Conservation (phyloP, 495 filamentous ascomycete species). For the Hypoxylon fragiforme region DNA sequence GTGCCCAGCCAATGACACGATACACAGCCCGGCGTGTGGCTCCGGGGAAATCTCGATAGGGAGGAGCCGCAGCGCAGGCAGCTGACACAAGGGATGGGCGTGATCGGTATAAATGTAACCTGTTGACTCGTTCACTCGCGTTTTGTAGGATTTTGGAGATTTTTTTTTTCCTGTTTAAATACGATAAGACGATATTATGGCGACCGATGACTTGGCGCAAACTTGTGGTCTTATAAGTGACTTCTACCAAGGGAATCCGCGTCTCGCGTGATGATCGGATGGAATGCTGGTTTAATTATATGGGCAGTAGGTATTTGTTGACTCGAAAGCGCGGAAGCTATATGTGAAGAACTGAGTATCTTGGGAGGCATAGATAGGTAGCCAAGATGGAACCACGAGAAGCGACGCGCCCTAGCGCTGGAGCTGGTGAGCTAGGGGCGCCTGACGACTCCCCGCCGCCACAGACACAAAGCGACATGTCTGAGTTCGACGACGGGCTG, state of each 20-base stretch:
- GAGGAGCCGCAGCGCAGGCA: constrained; percentile 31
- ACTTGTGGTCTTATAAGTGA: too few species aligned
- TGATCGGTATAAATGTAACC: constrained; percentile 5
- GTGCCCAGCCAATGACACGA: constrained; percentile 12
- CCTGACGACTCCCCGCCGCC: constrained; percentile 1
- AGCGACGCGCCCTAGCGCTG: background rate
- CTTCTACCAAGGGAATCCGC: too few species aligned
- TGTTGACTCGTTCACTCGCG: background rate
- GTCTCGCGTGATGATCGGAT: constrained; percentile 11
- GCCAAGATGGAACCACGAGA: constrained; percentile 22
- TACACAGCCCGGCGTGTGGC: background rate
- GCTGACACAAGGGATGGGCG: constrained; percentile 10
- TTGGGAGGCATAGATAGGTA: constrained; percentile 7
- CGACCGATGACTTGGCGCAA: background rate
- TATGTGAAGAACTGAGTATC: constrained; percentile 10
- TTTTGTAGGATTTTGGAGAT: background rate
- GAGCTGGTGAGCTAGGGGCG: constrained; percentile 1
- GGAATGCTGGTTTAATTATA: too few species aligned
- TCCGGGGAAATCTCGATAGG: constrained; percentile 28
- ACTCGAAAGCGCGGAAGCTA: too few species aligned
- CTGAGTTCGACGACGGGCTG: constrained; percentile 12
- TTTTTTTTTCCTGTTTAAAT: background rate
- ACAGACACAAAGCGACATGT: constrained; percentile 20
- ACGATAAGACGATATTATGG: too few species aligned
- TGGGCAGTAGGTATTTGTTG: too few species aligned